phyloP scores from a whole-genome alignment of 495 filamentous ascomycete species.

The Podospora comata region DNA sequence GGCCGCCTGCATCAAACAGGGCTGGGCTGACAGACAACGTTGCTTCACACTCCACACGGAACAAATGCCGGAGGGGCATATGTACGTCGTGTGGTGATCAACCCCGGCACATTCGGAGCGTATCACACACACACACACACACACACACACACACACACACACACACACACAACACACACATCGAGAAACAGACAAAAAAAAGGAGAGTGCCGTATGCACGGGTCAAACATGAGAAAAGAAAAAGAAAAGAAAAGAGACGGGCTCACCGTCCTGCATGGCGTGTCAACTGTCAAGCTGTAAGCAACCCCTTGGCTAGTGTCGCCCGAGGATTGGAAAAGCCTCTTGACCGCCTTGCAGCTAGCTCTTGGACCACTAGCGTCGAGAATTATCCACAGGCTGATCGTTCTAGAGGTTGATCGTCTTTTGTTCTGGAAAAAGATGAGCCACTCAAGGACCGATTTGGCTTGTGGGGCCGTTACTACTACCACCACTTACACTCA shows the following conservation, averaged over 20 bases:
- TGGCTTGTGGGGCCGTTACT: neutral
- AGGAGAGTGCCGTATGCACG: neutral
- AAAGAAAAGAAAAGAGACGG: neutral
- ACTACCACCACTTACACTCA: neutral
- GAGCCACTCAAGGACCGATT: neutral
- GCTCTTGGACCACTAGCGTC: neutral
- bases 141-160: no score
- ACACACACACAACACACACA: no score
- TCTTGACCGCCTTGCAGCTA: constrained; percentile 17
- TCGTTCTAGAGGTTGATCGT: neutral
- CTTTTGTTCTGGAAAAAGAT: constrained; percentile 7
- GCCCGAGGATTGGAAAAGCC: neutral
- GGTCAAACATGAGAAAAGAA: neutral
- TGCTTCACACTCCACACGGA: neutral
- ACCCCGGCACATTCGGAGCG: neutral
- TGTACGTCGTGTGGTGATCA: neutral
- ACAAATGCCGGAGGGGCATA: neutral
- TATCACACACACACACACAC: no score
- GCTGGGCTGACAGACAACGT: neutral
- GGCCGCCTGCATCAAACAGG: neutral
- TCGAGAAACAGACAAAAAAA: no score
- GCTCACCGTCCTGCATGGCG: constrained; percentile 2
- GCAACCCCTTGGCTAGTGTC: constrained; percentile 21
- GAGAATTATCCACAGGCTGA: neutral
- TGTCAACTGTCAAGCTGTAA: neutral